Evolutionary conservation across 176 grass and related monocot genomes (phyloP).

Genomic region (Alopecurus myosuroides): DNA sequence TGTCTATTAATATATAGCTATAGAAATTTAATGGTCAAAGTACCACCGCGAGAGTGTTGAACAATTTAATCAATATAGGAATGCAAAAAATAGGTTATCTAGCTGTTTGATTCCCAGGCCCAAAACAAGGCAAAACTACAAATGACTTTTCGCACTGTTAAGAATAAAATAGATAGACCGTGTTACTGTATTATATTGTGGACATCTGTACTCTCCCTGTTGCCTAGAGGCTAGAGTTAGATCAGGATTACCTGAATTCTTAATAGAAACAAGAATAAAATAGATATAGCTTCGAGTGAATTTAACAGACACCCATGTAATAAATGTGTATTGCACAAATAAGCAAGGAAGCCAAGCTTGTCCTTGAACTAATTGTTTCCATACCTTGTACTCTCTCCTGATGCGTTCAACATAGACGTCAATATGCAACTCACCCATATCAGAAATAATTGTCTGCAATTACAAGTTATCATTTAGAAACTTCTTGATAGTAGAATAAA

Average conservation of each 20-base stretch:
- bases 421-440: too few species aligned
- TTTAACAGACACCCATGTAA: not conserved
- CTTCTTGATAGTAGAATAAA: constrained; percentile 6
- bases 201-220: too few species aligned
- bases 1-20: not conserved
- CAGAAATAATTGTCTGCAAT: constrained; percentile 82
- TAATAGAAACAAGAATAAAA: not conserved
- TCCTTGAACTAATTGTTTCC: not conserved
- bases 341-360: not conserved
- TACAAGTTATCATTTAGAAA: constrained; percentile 21
- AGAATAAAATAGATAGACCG: not conserved
- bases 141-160: not conserved
- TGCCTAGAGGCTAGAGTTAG: not conserved
- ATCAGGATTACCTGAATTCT: not conserved
- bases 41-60: too few species aligned
- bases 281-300: not conserved
- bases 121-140: not conserved
- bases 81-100: not conserved
- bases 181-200: not conserved
- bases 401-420: not conserved
- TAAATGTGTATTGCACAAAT: not conserved
- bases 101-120: not conserved
- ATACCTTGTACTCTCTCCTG: constrained; percentile 26
- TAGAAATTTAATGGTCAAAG: not conserved
- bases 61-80: not conserved